Percentiles rank a stretch among this genome's conserved stretches.
Conservation (phyloP, 2,329 filamentous ascomycete species). For the Tolypocladium cylindrosporum region DNA sequence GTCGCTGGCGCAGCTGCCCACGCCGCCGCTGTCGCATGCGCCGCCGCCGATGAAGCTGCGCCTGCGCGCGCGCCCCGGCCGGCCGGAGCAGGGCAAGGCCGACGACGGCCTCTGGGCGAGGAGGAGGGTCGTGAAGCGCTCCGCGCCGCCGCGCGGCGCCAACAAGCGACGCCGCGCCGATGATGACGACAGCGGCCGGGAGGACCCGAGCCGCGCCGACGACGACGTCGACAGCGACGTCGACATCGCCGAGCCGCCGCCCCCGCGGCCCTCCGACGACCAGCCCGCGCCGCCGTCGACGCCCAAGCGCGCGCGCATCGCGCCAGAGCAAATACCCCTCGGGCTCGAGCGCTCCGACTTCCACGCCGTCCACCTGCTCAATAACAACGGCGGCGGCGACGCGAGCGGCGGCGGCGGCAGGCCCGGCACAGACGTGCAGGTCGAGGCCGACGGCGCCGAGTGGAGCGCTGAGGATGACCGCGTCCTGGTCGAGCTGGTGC, state of each 20-base stretch:
- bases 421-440: slow-evolving; percentile 27
- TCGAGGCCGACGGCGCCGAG: slow-evolving; percentile 33
- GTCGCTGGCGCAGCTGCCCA: slow-evolving; percentile 33
- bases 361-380: slow-evolving; percentile 34
- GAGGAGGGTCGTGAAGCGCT: slow-evolving; percentile 43
- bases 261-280: slow-evolving; percentile 8
- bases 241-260: slow-evolving; percentile 14
- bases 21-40: slow-evolving; percentile 44
- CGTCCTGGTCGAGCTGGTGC: slow-evolving; percentile 55
- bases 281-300: slow-evolving; percentile 33
- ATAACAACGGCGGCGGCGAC: slow-evolving; percentile 15
- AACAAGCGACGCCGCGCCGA: slow-evolving; percentile 43
- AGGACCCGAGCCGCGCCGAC: slow-evolving; percentile 19
- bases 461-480: slow-evolving; percentile 58
- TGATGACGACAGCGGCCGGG: slow-evolving; percentile 36
- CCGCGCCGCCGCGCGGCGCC: slow-evolving; percentile 31
- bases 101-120: slow-evolving; percentile 18
- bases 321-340: slow-evolving; percentile 49
- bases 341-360: slow-evolving; percentile 50
- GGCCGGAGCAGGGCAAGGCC: slow-evolving; percentile 4
- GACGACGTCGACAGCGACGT: slow-evolving; percentile 25
- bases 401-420: slow-evolving; percentile 11
- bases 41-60: slow-evolving; percentile 43
- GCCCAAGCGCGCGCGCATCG: slow-evolving; percentile 50
- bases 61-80: slow-evolving; percentile 34